Percentiles rank a stretch among this genome's conserved stretches.
phyloP scores from a whole-genome alignment of 2,329 filamentous ascomycete genomes.

The Penicillium digitatum region DNA sequence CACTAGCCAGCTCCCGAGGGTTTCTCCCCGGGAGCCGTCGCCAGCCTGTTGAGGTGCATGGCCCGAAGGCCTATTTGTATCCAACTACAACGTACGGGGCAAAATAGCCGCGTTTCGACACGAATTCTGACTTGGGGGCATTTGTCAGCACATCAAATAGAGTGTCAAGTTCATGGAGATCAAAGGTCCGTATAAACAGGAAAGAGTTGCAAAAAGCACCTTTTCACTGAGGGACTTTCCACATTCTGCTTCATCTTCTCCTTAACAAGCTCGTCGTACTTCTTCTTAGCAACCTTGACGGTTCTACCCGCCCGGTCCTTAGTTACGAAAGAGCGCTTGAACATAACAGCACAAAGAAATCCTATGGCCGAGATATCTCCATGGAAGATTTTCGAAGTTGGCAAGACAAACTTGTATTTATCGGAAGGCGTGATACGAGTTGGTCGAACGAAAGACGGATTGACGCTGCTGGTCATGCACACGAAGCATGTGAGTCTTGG shows the following conservation, averaged over 20 bases:
- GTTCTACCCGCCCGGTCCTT: constrained; percentile 86
- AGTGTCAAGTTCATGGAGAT: background rate
- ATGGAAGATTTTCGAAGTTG: constrained; percentile 48
- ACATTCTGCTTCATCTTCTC: constrained; percentile 83
- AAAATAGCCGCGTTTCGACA: too few species aligned
- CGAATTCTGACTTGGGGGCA: too few species aligned
- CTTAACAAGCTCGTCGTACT: constrained; percentile 72
- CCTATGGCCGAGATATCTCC: constrained; percentile 32
- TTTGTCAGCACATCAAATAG: constrained; percentile 4
- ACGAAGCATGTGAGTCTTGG: constrained; percentile 49
- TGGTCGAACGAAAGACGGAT: constrained; percentile 32
- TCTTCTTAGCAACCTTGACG: constrained; percentile 72
- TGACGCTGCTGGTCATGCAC: constrained; percentile 52
- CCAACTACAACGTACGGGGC: too few species aligned
- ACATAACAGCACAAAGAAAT: constrained; percentile 59
- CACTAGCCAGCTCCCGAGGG: too few species aligned
- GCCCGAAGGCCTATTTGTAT: too few species aligned
- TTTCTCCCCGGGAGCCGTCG: too few species aligned
- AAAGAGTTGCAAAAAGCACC: constrained; percentile 31
- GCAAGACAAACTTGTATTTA: constrained; percentile 35
- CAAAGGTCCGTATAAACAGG: background rate
- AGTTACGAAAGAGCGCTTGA: constrained; percentile 84
- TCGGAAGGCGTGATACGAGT: constrained; percentile 41
- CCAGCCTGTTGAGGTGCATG: too few species aligned
- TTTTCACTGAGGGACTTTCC: constrained; percentile 55